These are phyloP conservation scores for Murraya paniculata DNA, from an alignment of 345 rosid species.

Conservation along the genomic window DNA sequence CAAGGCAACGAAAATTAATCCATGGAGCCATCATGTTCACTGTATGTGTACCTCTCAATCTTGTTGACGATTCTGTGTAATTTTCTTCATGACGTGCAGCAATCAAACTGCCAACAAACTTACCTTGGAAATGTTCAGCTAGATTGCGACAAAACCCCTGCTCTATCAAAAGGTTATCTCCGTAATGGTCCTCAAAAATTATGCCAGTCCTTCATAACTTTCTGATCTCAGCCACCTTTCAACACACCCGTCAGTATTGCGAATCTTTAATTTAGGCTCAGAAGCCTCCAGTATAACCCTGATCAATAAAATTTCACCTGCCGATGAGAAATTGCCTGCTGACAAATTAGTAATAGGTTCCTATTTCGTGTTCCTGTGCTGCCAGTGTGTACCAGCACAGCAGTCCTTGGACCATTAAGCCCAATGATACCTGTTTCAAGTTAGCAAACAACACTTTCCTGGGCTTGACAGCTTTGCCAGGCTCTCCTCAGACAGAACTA, in stretches of 20 bases:
- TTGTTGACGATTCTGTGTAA: neutral
- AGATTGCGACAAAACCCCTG: neutral
- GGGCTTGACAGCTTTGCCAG: slow-evolving; percentile 27
- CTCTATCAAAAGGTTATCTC: slow-evolving; percentile 24
- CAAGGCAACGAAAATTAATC: neutral
- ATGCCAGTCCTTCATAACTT: slow-evolving; percentile 33
- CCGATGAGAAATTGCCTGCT: neutral
- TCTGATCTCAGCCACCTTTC: slow-evolving; percentile 8
- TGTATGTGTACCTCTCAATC: neutral
- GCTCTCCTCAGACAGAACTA: slow-evolving; percentile 16
- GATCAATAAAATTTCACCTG: slow-evolving; percentile 22
- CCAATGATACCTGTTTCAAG: neutral
- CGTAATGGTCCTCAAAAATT: slow-evolving; percentile 23
- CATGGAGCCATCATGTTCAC: neutral
- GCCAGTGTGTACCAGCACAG: slow-evolving; percentile 16
- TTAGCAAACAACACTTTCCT: slow-evolving; percentile 23
- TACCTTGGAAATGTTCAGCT: neutral
- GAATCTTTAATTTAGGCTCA: slow-evolving; percentile 27
- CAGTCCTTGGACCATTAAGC: neutral
- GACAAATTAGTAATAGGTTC: slow-evolving; percentile 20
- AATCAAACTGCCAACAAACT: neutral
- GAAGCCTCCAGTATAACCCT: slow-evolving; percentile 19
- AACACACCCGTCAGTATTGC: slow-evolving; percentile 23
- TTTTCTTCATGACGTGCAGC: neutral
- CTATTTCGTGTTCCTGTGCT: slow-evolving; percentile 29